Percentiles rank a stretch among this genome's conserved stretches.
phyloP scores from a whole-genome alignment of 768 basidiomycete genomes.

The Serendipita sp. region DNA sequence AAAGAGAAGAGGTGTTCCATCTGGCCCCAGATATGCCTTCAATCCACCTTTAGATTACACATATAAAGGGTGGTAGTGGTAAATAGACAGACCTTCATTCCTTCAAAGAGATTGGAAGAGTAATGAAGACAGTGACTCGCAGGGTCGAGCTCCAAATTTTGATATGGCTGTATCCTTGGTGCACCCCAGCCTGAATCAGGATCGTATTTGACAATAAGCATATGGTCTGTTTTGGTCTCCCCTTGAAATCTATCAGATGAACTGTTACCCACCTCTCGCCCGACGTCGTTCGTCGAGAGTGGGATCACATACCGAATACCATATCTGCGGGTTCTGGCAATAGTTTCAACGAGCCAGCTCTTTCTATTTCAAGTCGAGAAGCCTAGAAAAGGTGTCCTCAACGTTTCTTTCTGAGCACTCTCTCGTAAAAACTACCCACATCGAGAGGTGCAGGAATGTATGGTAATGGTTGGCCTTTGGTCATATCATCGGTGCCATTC shows the following conservation, averaged over 20 bases:
- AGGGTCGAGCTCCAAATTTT: conserved; percentile 42
- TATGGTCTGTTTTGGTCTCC: conserved; percentile 54
- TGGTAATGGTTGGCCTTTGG: neutral
- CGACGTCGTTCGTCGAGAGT: neutral
- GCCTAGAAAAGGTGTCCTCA: conserved; percentile 26
- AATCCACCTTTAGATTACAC: neutral
- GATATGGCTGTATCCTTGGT: conserved; percentile 62
- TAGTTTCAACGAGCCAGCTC: conserved; percentile 32
- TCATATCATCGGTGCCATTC: neutral
- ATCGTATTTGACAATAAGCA: conserved; percentile 68
- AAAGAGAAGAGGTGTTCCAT: conserved; percentile 63
- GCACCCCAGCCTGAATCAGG: conserved; percentile 58
- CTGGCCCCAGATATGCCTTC: conserved; percentile 53
- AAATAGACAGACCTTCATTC: conserved; percentile 40
- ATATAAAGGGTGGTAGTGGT: neutral
- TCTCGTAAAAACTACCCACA: neutral
- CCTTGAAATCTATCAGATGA: neutral
- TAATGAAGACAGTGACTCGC: conserved; percentile 43
- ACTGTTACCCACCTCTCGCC: neutral
- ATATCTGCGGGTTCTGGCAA: conserved; percentile 33
- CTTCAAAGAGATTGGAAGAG: conserved; percentile 42
- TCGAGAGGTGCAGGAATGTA: neutral
- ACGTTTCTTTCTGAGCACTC: neutral
- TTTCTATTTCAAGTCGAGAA: conserved; percentile 34
- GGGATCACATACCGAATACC: conserved; percentile 29